Conservation (phyloP, 495 filamentous ascomycete species). For the Daldinia childiae region DNA sequence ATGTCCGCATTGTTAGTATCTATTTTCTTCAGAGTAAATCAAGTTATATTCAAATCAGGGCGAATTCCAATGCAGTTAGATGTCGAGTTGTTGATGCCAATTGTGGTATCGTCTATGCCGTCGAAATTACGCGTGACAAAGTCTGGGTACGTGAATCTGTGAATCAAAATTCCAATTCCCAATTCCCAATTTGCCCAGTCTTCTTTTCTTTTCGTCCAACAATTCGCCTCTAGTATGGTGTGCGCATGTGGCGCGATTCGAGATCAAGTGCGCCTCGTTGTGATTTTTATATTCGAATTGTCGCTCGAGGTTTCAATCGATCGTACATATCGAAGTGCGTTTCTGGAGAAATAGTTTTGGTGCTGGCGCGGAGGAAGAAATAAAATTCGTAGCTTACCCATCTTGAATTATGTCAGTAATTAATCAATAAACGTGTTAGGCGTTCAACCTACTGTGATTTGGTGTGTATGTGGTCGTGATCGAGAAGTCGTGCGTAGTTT, state of each 20-base stretch:
- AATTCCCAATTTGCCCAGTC: not conserved
- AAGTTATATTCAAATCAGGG: not conserved
- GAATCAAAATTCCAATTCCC: not conserved
- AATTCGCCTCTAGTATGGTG: not conserved
- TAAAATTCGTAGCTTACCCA: slow-evolving; percentile 57
- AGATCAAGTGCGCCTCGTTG: not conserved
- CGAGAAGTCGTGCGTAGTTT: slow-evolving; percentile 36
- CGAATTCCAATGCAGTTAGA: not conserved
- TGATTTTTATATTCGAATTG: not conserved
- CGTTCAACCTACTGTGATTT: slow-evolving; percentile 55
- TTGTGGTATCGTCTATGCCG: not conserved
- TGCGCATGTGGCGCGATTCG: not conserved
- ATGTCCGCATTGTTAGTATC: slow-evolving; percentile 37
- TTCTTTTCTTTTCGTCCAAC: not conserved
- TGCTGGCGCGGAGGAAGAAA: slow-evolving; percentile 21
- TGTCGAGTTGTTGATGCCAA: slow-evolving; percentile 3
- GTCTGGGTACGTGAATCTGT: not conserved
- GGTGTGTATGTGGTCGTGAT: slow-evolving; percentile 41
- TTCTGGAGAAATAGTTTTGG: not conserved
- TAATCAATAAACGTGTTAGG: slow-evolving; percentile 10
- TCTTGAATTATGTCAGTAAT: slow-evolving; percentile 51
- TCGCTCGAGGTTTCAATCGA: slow-evolving; percentile 4
- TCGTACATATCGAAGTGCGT: slow-evolving; percentile 20
- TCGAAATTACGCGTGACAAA: not conserved
- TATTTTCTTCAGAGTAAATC: not conserved